Evolutionary conservation across 176 grass and related monocot species (phyloP), one percentile per base, ranked within the genome.

Genomic region (Canna indica): DNA sequence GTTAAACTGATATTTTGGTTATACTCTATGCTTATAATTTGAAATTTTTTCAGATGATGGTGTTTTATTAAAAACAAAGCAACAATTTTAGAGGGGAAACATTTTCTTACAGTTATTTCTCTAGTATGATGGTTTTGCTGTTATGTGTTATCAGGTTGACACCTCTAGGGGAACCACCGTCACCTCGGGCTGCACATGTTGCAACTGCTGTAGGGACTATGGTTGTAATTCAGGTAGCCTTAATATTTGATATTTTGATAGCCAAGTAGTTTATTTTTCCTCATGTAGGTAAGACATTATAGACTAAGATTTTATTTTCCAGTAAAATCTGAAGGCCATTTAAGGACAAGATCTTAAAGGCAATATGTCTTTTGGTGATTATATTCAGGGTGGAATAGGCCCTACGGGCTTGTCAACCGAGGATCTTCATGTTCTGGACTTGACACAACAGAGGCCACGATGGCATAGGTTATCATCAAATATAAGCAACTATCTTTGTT

Each of bases 121-220:
- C 22, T 16, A 44, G 18, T 6, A 46, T 44, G 36, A 28, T 69
- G 8, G 13, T 69, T 41, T 3, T 69, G 36, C 35, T 14, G 3
- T 45, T 46, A 26, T 45, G 7, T 14, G 18, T 79, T 79, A n/a
- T 80, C 66, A 97, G 94, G 85, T 75, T 97, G 80, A 92, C 77
- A 70, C 94, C 94, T 61, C 83, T 87, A 73, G 94, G 94, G 33
- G 94, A 97, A 79, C 88, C 89, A 74, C 94, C 94, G 32, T 97
- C 94, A 74, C 94, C 94, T 72, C 87, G 94, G 83, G 94, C 94
- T 56, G 94, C 94, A 17, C 94, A 97, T 87, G 94, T 90, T 73
- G 94, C 94, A 28, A 86, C 94, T 84, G 89, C 94, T 72, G 89
- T 97, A 84, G 94, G 94, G 50, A 97, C 94, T 50, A 97, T 97